A percentile compares a stretch with the other conserved stretches of the same genome.
These are phyloP conservation scores for Lumnitzera littorea DNA, from an alignment of 345 rosid genomes.

Conservation along the genomic window DNA sequence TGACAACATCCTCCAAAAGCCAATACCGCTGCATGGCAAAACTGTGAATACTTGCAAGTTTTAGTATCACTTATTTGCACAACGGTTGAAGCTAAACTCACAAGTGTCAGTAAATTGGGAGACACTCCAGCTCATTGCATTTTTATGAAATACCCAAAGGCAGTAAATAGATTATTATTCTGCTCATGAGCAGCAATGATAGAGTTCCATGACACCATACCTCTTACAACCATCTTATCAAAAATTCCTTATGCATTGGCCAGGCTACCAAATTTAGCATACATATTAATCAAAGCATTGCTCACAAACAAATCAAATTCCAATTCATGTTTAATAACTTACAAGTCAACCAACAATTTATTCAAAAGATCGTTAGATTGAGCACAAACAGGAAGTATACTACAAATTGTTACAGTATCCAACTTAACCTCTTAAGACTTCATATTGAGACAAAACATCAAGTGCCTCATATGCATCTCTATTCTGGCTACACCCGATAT, in stretches of 20 bases:
- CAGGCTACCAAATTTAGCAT: constrained; percentile 26
- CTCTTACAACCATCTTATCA: constrained; percentile 21
- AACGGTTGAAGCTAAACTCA: constrained; percentile 14
- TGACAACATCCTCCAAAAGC: constrained; percentile 16
- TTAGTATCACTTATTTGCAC: not conserved
- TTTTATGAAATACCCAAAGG: constrained; percentile 8
- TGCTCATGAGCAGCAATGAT: constrained; percentile 26
- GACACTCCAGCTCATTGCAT: constrained; percentile 9
- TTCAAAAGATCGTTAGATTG: constrained; percentile 10
- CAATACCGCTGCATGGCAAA: constrained; percentile 8
- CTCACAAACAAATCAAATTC: constrained; percentile 27
- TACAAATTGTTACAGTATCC: constrained; percentile 16
- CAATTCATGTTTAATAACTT: constrained; percentile 20
- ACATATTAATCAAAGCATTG: constrained; percentile 36
- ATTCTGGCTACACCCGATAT: constrained; percentile 20
- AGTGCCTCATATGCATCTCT: constrained; percentile 12
- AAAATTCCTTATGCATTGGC: constrained; percentile 19
- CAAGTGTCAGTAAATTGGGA: constrained; percentile 14
- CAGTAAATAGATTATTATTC: constrained; percentile 13
- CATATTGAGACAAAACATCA: constrained; percentile 11
- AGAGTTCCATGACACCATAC: constrained; percentile 37
- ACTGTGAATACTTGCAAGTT: constrained; percentile 10
- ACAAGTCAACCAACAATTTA: constrained; percentile 11
- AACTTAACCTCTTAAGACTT: constrained; percentile 13
- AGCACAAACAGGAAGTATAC: constrained; percentile 13